phyloP scores from a whole-genome alignment of 352 stramenopile genomes.

The Thraustotheca clavata region DNA sequence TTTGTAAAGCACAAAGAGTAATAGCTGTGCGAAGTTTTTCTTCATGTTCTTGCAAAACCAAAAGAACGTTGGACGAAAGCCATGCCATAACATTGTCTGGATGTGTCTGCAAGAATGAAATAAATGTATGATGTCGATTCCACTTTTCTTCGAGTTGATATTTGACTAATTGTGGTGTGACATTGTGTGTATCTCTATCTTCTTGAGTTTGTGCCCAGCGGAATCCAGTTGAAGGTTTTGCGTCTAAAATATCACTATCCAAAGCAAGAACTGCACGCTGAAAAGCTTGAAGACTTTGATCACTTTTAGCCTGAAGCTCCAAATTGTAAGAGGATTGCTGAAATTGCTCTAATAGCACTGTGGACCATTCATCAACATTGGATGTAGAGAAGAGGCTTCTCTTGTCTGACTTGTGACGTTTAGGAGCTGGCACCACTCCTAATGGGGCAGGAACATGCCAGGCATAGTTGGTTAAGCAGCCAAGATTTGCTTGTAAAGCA shows the following conservation, averaged over 20 bases:
- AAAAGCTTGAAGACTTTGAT: constrained; percentile 22
- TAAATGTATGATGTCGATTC: constrained; percentile 43
- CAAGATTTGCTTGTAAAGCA: not conserved
- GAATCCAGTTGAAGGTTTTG: constrained; percentile 68
- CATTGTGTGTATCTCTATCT: constrained; percentile 28
- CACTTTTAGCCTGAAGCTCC: not conserved
- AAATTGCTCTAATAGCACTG: constrained; percentile 7
- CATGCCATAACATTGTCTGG: not conserved
- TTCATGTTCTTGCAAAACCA: constrained; percentile 52
- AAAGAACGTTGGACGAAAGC: constrained; percentile 8
- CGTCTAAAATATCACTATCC: constrained; percentile 68
- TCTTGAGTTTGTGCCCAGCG: constrained; percentile 70
- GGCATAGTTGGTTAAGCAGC: not conserved
- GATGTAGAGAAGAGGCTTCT: not conserved
- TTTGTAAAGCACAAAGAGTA: constrained; percentile 62
- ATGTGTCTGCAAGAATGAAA: constrained; percentile 45
- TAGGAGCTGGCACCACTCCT: not conserved
- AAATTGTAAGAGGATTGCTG: constrained; percentile 9
- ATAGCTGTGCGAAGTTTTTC: constrained; percentile 71
- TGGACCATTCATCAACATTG: constrained; percentile 10
- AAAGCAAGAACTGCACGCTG: constrained; percentile 50
- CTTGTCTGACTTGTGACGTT: not conserved
- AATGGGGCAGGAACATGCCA: not conserved
- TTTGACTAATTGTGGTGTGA: constrained; percentile 61
- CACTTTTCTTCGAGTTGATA: constrained; percentile 80